A percentile compares a stretch with the other conserved stretches of the same genome.
Evolutionary conservation across 805 yeast species (phyloP).

Genomic region (Nematodospora valgi): DNA sequence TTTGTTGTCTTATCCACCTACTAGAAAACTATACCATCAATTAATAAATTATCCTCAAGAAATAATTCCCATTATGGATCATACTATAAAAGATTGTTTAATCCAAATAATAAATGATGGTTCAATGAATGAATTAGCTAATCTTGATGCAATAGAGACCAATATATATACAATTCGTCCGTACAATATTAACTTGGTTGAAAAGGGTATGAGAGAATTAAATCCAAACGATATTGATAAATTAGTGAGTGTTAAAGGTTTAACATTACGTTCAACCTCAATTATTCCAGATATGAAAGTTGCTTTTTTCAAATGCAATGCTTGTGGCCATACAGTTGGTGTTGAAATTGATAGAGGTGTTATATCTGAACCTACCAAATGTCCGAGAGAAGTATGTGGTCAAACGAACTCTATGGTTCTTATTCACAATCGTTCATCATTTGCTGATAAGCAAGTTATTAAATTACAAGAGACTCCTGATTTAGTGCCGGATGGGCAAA

Average conservation of each 20-base stretch:
- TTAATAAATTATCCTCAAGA: conserved; percentile 93
- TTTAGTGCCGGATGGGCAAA: conserved; percentile 95
- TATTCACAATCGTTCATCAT: conserved; percentile 86
- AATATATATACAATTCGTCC: conserved; percentile 87
- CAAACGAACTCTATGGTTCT: conserved; percentile 84
- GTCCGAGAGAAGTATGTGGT: conserved; percentile 87
- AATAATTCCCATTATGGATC: conserved; percentile 97
- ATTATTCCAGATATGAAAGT: conserved; percentile 97
- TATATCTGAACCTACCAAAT: conserved; percentile 86
- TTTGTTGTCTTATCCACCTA: conserved; percentile 62
- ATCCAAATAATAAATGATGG: conserved; percentile 63
- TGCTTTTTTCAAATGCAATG: conserved; percentile 92
- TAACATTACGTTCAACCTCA: conserved; percentile 83
- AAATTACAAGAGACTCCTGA: conserved; percentile 96
- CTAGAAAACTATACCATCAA: conserved; percentile 80
- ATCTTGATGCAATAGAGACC: conserved; percentile 72
- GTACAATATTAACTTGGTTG: conserved; percentile 64
- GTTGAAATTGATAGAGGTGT: conserved; percentile 94
- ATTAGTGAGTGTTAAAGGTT: conserved; percentile 84
- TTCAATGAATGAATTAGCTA: conserved; percentile 16
- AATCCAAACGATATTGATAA: conserved; percentile 95
- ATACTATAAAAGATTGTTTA: conserved; percentile 86
- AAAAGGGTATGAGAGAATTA: conserved; percentile 83
- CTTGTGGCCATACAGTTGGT: conserved; percentile 88
- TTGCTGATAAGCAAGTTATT: conserved; percentile 93